Evolutionary conservation across 1,139 yeast genomes (phyloP).

Genomic region (Protomyces inundatus): DNA sequence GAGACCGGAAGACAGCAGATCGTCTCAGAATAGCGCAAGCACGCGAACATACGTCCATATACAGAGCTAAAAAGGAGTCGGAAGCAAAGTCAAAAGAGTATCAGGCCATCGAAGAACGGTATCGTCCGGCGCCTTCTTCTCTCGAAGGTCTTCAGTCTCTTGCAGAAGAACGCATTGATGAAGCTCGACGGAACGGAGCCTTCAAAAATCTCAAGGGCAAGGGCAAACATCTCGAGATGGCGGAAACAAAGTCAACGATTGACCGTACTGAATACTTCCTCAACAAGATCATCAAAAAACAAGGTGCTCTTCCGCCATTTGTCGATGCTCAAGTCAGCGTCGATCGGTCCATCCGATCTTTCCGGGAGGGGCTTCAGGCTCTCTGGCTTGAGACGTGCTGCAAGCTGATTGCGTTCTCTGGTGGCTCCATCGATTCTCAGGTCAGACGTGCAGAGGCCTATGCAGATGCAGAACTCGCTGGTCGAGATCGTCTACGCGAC

Average conservation of each 20-base stretch:
- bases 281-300: conserved; percentile 64
- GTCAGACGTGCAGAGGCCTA: conserved; percentile 36
- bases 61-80: conserved; percentile 7
- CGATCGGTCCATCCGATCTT: conserved; percentile 8
- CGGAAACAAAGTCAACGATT: conserved; percentile 17
- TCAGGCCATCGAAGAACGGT: conserved; percentile 26
- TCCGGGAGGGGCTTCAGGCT: conserved; percentile 7
- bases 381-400: conserved; percentile 15
- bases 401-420: conserved; percentile 15
- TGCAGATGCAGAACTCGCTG: conserved; percentile 6
- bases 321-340: conserved; percentile 56
- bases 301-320: conserved; percentile 82
- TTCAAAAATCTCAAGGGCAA: conserved; percentile 49
- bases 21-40: conserved; percentile 17
- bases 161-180: conserved; percentile 72
- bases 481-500: conserved; percentile 15
- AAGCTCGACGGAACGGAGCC: conserved; percentile 64
- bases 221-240: conserved; percentile 16
- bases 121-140: conserved; percentile 43
- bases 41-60: conserved; percentile 4
- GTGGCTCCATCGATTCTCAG: conserved; percentile 48
- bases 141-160: conserved; percentile 55
- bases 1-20: conserved; percentile 20
- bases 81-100: conserved; percentile 19
- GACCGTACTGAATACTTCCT: conserved; percentile 48